These are phyloP conservation scores for Acacia concinna DNA, from an alignment of 331 rosid species.

Conservation along the genomic window DNA sequence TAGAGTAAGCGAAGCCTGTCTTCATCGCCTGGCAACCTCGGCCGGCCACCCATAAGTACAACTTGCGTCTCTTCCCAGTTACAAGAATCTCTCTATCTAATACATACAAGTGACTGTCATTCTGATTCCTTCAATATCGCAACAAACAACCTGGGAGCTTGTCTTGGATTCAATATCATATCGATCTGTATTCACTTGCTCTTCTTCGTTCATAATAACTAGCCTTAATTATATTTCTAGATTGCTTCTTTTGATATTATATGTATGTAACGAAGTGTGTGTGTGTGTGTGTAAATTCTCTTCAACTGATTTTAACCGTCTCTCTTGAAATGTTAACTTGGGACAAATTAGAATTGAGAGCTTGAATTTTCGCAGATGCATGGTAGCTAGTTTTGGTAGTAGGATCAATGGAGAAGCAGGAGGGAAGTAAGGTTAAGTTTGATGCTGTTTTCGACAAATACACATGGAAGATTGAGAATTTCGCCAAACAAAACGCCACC, in stretches of 20 bases:
- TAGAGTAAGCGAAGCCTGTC: not conserved
- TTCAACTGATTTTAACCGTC: not conserved
- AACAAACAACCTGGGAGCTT: not conserved
- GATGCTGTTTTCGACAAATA: conserved; percentile 37
- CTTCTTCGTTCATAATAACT: too few species aligned
- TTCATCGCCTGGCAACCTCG: conserved; percentile 17
- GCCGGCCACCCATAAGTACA: not conserved
- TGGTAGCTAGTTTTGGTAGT: not conserved
- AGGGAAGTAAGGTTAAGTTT: not conserved
- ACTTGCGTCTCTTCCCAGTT: not conserved
- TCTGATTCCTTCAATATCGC: not conserved
- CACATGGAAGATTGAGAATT: conserved; percentile 73
- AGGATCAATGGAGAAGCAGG: conserved; percentile 26
- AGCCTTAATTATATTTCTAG: too few species aligned
- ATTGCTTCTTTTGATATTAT: not conserved
- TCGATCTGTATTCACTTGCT: not conserved
- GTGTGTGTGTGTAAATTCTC: not conserved
- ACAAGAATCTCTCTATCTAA: not conserved
- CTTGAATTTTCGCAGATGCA: conserved; percentile 1
- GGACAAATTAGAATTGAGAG: not conserved
- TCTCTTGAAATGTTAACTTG: not conserved
- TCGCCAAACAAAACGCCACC: conserved; percentile 53
- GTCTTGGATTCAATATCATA: not conserved
- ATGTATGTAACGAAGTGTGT: not conserved
- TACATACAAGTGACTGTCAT: not conserved